A percentile compares a stretch with the other conserved stretches of the same genome.
Evolutionary conservation across 1,139 yeast genomes (phyloP).

Genomic region (Meyerozyma athensensis): DNA sequence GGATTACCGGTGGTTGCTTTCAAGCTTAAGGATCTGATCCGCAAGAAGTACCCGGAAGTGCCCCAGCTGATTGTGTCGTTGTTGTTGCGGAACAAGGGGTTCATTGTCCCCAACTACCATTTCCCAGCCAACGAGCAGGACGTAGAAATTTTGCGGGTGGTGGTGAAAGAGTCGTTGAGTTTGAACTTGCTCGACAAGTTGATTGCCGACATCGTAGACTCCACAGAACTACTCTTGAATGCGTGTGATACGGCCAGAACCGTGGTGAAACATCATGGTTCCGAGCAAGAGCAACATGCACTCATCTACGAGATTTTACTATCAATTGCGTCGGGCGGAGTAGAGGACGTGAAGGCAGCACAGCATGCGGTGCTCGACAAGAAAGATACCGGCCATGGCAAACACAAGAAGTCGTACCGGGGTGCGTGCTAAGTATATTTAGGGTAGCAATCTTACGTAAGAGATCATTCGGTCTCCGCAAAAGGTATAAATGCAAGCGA

Average conservation of each 20-base stretch:
- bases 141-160: constrained; percentile 76
- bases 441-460: constrained; percentile 3
- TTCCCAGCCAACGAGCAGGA: constrained; percentile 58
- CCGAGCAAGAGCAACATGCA: constrained; percentile 17
- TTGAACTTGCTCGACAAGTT: constrained; percentile 70
- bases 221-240: constrained; percentile 49
- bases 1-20: constrained; percentile 92
- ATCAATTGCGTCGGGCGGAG: constrained; percentile 38
- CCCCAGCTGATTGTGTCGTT: constrained; percentile 80
- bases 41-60: constrained; percentile 62
- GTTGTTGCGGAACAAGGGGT: constrained; percentile 74
- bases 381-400: constrained; percentile 24
- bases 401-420: constrained; percentile 43
- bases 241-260: constrained; percentile 27
- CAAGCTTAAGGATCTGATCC: constrained; percentile 58
- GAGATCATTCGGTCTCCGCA: not conserved
- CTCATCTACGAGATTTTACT: constrained; percentile 31
- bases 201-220: constrained; percentile 58
- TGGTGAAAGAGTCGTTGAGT: constrained; percentile 68
- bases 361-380: constrained; percentile 20
- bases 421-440: constrained; percentile 41
- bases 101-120: constrained; percentile 87
- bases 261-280: constrained; percentile 16
- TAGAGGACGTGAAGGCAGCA: constrained; percentile 22
- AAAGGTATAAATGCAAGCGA: not conserved